Evolutionary conservation across 345 rosid species (phyloP), one percentile per base, ranked within the genome.

Genomic region (Moricandia arvensis): DNA sequence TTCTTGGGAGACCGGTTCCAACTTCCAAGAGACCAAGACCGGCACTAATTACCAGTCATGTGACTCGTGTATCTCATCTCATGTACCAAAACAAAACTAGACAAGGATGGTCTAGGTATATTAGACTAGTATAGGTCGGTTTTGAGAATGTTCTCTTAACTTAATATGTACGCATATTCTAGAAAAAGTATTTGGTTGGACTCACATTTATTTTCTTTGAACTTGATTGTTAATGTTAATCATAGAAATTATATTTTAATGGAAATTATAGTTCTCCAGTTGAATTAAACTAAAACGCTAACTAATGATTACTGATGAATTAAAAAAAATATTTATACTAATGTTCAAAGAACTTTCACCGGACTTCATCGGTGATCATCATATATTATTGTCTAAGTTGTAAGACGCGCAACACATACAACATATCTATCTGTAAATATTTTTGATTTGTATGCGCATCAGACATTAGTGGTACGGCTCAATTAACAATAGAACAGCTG

Each of bases 381-480:
- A 76, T 74, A 17, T 8, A 16, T 53, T 18, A 45, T 59, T 18
- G 49, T 75, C 8, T 3, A 51, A 8, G 45, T 68, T 60, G 33
- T 16, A 68, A 17, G 62, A 75, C 62, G 68, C 54, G 31, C 43
- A 60, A 34, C 62, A 49, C 76, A 63, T 5, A 49, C 9, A 61
- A 61, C 29, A 63, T 21, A 21, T 31, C 13, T 43, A 70, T 70
- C 60, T 55, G 59, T 59, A 71, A 60, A 71, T 71, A 60, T 60
- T 7, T 31, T 59, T 43, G 55, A 71, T 45, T 45, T 77, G 76
- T 30, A 69, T 77, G 34, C 24, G 24, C 7, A 71, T 71, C 29
- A 41, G 71, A 45, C 68, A 16, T 65, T 64, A 71, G 18, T 71
- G 76, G 73, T 77, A 71, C 68, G 73, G 80, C 68, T 12, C 13